Evolutionary conservation across 805 yeast species (phyloP).

Genomic region (Zygosaccharomyces rouxii): DNA sequence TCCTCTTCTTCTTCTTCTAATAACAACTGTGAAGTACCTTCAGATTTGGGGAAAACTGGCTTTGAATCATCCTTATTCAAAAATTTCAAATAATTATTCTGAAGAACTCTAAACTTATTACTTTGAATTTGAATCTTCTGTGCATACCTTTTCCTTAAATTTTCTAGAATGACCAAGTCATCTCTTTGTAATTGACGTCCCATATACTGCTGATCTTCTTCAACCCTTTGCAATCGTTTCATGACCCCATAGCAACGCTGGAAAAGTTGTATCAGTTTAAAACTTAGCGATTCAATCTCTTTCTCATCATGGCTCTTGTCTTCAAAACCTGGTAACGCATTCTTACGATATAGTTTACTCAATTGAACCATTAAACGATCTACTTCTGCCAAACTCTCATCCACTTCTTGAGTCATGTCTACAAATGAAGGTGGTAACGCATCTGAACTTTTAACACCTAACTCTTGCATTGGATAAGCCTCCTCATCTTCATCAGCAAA

Average conservation of each 20-base stretch:
- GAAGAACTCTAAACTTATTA: slow-evolving; percentile 76
- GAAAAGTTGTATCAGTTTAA: slow-evolving; percentile 65
- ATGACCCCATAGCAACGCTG: slow-evolving; percentile 76
- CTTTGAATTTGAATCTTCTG: slow-evolving; percentile 75
- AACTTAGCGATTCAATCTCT: slow-evolving; percentile 74
- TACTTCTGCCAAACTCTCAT: slow-evolving; percentile 52
- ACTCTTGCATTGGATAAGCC: slow-evolving; percentile 26
- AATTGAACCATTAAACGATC: slow-evolving; percentile 54
- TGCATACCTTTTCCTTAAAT: slow-evolving; percentile 82
- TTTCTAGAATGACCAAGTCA: slow-evolving; percentile 65
- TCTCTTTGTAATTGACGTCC: slow-evolving; percentile 34
- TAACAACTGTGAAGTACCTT: slow-evolving; percentile 24
- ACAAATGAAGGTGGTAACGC: slow-evolving; percentile 74
- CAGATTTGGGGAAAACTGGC: slow-evolving; percentile 33
- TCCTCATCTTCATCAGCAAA: slow-evolving; percentile 31
- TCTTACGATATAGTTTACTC: slow-evolving; percentile 69
- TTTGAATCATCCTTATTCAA: slow-evolving; percentile 75
- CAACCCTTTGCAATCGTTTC: slow-evolving; percentile 53
- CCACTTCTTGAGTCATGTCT: slow-evolving; percentile 69
- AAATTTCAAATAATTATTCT: slow-evolving; percentile 81
- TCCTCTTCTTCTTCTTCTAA: slow-evolving; percentile 35
- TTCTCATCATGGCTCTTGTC: slow-evolving; percentile 74
- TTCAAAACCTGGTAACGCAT: slow-evolving; percentile 80
- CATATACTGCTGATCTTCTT: slow-evolving; percentile 37
- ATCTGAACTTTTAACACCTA: slow-evolving; percentile 44